A percentile compares a stretch with the other conserved stretches of the same genome.
Conservation (phyloP, 768 basidiomycete genomes). For the Scleroderma bovista region DNA sequence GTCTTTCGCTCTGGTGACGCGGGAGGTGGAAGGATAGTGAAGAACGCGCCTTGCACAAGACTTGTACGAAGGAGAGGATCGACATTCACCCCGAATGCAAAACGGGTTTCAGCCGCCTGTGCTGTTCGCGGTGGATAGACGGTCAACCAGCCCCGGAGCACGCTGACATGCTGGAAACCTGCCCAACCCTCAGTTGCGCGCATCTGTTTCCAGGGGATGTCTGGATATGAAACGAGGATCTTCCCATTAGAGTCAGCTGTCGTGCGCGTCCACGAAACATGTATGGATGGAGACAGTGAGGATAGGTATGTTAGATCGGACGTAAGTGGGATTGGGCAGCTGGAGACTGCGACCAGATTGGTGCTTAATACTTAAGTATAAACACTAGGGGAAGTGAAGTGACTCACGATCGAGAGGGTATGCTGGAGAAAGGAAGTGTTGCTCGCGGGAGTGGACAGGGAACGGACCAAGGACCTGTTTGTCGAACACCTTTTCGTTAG, state of each 20-base stretch:
- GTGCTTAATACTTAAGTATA: neutral
- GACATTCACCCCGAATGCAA: neutral
- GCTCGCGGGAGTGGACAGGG: slow-evolving; percentile 79
- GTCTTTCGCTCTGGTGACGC: slow-evolving; percentile 22
- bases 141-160: slow-evolving; percentile 61
- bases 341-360: slow-evolving; percentile 6
- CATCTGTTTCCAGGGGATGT: slow-evolving; percentile 60
- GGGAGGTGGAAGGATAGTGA: slow-evolving; percentile 53
- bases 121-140: slow-evolving; percentile 40
- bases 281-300: slow-evolving; percentile 33
- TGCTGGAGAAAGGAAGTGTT: slow-evolving; percentile 74
- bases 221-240: slow-evolving; percentile 59
- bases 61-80: slow-evolving; percentile 51
- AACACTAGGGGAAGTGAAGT: neutral
- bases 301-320: slow-evolving; percentile 47
- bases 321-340: slow-evolving; percentile 8
- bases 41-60: slow-evolving; percentile 70
- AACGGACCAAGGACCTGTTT: slow-evolving; percentile 74
- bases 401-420: slow-evolving; percentile 62
- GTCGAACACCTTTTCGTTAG: slow-evolving; percentile 1
- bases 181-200: slow-evolving; percentile 84
- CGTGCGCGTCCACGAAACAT: slow-evolving; percentile 54
- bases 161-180: slow-evolving; percentile 71
- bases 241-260: slow-evolving; percentile 38
- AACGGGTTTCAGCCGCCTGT: neutral